Evolutionary conservation across 805 yeast genomes (phyloP).

Genomic region (Metschnikowia similis): DNA sequence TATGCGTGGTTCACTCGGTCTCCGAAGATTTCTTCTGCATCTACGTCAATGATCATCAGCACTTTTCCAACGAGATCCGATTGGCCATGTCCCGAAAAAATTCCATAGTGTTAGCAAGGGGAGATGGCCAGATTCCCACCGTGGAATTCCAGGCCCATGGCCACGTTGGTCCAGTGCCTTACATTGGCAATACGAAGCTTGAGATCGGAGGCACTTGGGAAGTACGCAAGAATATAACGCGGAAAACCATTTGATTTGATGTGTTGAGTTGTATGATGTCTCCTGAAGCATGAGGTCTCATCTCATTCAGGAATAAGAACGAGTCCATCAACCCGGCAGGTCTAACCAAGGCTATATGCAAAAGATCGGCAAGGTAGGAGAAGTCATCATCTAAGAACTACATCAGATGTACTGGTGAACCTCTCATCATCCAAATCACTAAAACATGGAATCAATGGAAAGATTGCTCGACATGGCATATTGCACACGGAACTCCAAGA

Average conservation of each 20-base stretch:
- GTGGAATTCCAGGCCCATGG: slow-evolving; percentile 38
- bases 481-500: too few relatives aligned
- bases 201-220: slow-evolving; percentile 56
- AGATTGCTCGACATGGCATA: too few relatives aligned
- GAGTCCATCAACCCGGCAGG: too few relatives aligned
- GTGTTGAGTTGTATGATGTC: neutral
- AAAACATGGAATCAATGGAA: too few relatives aligned
- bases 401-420: too few relatives aligned
- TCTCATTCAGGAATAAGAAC: too few relatives aligned
- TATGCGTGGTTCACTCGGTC: slow-evolving; percentile 62
- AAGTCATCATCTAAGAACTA: too few relatives aligned
- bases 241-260: slow-evolving; percentile 6
- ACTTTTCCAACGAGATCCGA: slow-evolving; percentile 11
- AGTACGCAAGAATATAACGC: slow-evolving; percentile 33
- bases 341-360: too few relatives aligned
- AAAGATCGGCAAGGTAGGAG: too few relatives aligned
- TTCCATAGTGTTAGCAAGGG: slow-evolving; percentile 49
- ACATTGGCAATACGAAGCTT: slow-evolving; percentile 23
- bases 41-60: slow-evolving; percentile 45
- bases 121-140: slow-evolving; percentile 62
- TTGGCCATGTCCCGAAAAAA: slow-evolving; percentile 13
- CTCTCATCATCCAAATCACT: too few relatives aligned
- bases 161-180: slow-evolving; percentile 14
- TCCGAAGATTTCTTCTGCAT: slow-evolving; percentile 42
- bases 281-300: too few relatives aligned